Conservation (phyloP, 148 eudicot genomes). For the Persicaria maculosa region DNA sequence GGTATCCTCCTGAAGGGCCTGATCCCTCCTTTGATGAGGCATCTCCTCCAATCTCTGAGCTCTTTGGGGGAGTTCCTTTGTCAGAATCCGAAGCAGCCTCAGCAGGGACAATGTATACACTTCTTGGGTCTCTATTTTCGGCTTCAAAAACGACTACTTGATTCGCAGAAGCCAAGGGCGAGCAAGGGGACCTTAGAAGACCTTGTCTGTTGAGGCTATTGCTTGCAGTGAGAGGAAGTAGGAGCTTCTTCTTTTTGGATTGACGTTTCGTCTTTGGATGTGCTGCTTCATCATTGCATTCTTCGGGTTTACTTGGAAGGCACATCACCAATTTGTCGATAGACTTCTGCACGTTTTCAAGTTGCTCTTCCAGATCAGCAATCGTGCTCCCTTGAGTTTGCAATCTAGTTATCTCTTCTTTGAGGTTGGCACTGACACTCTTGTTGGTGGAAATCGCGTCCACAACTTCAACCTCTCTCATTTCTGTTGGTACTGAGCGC, state of each 20-base stretch:
- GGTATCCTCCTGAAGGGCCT: conserved; percentile 29
- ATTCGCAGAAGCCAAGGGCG: conserved; percentile 31
- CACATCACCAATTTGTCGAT: conserved; percentile 85
- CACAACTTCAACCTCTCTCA: conserved; percentile 44
- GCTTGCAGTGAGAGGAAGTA: conserved; percentile 69
- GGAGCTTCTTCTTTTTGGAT: conserved; percentile 60
- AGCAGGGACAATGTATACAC: conserved; percentile 23
- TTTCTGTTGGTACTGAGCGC: conserved; percentile 36
- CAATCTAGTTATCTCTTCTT: conserved; percentile 92
- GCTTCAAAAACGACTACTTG: conserved; percentile 61
- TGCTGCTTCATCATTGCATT: conserved; percentile 17
- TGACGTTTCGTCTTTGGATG: conserved; percentile 44
- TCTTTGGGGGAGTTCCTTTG: conserved; percentile 56
- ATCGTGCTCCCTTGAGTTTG: conserved; percentile 88
- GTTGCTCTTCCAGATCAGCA: conserved; percentile 87
- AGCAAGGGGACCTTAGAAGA: conserved; percentile 54
- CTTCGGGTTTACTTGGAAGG: conserved; percentile 50
- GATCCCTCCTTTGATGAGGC: conserved; percentile 76
- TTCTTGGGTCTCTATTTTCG: conserved; percentile 64
- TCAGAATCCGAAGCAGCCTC: conserved; percentile 41
- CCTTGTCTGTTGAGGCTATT: conserved; percentile 45
- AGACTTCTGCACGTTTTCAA: conserved; percentile 83
- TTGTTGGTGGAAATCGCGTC: conserved; percentile 49
- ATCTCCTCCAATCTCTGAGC: conserved; percentile 56
- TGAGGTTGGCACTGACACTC: conserved; percentile 83